A percentile compares a stretch with the other conserved stretches of the same genome.
Evolutionary conservation across 176 grass and related monocot genomes (phyloP).

Genomic region (bread wheat (Triticum aestivum)): DNA sequence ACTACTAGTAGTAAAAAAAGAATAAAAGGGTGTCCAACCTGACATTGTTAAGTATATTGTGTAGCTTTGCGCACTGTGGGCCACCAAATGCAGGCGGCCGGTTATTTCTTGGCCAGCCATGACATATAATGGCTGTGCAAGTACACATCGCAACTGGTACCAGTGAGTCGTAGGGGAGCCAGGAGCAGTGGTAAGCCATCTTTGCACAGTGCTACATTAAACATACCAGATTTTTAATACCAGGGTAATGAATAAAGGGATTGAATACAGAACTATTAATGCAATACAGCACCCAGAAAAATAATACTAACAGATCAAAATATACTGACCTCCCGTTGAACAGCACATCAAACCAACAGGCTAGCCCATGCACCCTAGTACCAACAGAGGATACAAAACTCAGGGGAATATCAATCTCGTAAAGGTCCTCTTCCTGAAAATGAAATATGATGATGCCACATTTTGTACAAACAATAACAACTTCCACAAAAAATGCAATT

Average conservation of each 20-base stretch:
- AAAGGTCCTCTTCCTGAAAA: constrained; percentile 96
- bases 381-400: constrained; percentile 81
- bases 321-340: constrained; percentile 81
- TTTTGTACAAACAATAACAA: constrained; percentile 16
- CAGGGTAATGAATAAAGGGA: constrained; percentile 16
- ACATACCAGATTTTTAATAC: constrained; percentile 20
- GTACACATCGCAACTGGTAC: constrained; percentile 95
- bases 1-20: neutral
- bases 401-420: constrained; percentile 91
- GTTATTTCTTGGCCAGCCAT: constrained; percentile 99
- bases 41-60: constrained; percentile 89
- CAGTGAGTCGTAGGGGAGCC: constrained; percentile 96
- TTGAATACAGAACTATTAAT: neutral
- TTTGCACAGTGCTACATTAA: constrained; percentile 74
- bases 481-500: constrained; percentile 26
- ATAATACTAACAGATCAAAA: neutral
- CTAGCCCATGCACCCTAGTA: constrained; percentile 95
- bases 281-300: constrained; percentile 20
- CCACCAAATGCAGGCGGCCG: constrained; percentile 73
- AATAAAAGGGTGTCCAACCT: constrained; percentile 45
- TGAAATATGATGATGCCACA: constrained; percentile 11
- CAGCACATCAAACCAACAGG: constrained; percentile 99
- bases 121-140: constrained; percentile 90
- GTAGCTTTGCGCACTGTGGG: constrained; percentile 94
- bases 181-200: constrained; percentile 95